A percentile compares a stretch with the other conserved stretches of the same genome.
phyloP scores from a whole-genome alignment of 192 early-diverging fungal genomes.

The Backusella westeae region DNA sequence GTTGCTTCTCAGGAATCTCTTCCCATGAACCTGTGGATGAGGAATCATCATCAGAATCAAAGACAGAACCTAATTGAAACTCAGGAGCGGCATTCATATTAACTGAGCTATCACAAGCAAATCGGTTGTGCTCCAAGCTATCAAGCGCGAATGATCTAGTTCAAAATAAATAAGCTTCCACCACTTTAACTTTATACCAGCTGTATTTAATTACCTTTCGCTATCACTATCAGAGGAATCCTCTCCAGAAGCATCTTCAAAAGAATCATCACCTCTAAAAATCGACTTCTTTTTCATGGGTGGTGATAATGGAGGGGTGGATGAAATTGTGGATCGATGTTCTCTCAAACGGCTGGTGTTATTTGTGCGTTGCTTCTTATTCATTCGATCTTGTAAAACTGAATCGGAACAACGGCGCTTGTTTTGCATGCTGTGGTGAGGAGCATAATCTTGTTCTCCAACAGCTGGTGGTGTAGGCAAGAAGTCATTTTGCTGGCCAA shows the following conservation, averaged over 20 bases:
- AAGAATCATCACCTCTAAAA: conserved; percentile 3
- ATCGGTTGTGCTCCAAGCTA: conserved; percentile 3
- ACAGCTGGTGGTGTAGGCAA: background rate
- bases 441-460: background rate
- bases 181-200: background rate
- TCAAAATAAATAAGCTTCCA: conserved; percentile 2
- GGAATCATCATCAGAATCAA: conserved; percentile 7
- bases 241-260: conserved; percentile 23
- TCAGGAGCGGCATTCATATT: conserved; percentile 9
- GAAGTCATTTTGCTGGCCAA: background rate
- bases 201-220: conserved; percentile 20
- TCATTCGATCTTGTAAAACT: conserved; percentile 13
- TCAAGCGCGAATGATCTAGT: conserved; percentile 6
- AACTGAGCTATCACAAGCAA: background rate
- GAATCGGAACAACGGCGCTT: conserved; percentile 12
- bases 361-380: conserved; percentile 4
- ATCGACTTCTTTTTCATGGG: background rate
- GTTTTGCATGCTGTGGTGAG: background rate
- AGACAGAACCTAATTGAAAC: background rate
- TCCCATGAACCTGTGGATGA: conserved; percentile 13
- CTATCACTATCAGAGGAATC: conserved; percentile 21
- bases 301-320: background rate
- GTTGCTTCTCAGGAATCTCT: conserved; percentile 3
- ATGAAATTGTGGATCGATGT: background rate
- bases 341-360: background rate